These are phyloP conservation scores for Diaporthe amygdali DNA, from an alignment of 2,329 filamentous ascomycete species.

Conservation along the genomic window DNA sequence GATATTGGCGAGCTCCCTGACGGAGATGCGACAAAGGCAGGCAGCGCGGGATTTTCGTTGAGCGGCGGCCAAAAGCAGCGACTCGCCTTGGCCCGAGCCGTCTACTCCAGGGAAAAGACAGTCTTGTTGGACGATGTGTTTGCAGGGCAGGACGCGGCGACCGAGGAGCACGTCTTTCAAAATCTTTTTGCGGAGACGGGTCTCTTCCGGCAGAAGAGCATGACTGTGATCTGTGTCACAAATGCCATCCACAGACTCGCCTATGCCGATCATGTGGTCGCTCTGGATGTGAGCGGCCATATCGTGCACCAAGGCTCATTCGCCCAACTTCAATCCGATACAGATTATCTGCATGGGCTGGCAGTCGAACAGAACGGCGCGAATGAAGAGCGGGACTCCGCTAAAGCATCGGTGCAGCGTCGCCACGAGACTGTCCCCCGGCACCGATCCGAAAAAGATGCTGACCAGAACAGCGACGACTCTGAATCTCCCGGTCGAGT, in stretches of 20 bases:
- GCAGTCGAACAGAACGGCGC: slow-evolving; percentile 24
- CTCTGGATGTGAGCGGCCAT: slow-evolving; percentile 37
- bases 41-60: slow-evolving; percentile 33
- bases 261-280: slow-evolving; percentile 46
- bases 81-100: slow-evolving; percentile 28
- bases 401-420: background rate
- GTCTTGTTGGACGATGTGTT: slow-evolving; percentile 29
- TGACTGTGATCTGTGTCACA: slow-evolving; percentile 27
- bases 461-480: background rate
- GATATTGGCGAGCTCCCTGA: slow-evolving; percentile 29
- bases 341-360: slow-evolving; percentile 41
- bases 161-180: slow-evolving; percentile 20
- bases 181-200: slow-evolving; percentile 22
- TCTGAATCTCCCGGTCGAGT: background rate
- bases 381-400: background rate
- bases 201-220: slow-evolving; percentile 12
- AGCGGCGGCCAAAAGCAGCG: slow-evolving; percentile 35
- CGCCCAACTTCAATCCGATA: slow-evolving; percentile 36
- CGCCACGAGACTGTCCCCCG: background rate
- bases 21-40: slow-evolving; percentile 32
- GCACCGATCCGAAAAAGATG: background rate
- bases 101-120: slow-evolving; percentile 25
- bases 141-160: slow-evolving; percentile 25
- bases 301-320: slow-evolving; percentile 44
- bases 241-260: slow-evolving; percentile 31